Base-by-base conservation (phyloP, 1,139 yeast species). In the Debaryomyces sp. region DNA sequence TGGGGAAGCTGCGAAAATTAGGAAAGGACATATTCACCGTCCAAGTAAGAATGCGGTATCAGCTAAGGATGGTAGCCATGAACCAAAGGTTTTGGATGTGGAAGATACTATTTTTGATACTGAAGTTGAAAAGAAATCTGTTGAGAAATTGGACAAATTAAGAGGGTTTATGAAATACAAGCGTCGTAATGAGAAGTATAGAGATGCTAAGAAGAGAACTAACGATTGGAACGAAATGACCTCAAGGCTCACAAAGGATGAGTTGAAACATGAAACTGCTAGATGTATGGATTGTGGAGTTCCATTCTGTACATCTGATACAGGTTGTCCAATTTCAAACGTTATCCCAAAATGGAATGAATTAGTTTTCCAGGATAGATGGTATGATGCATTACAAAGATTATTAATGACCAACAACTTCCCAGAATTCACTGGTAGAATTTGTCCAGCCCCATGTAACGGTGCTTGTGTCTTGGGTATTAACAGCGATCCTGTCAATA, bases 241-340 rank as follows among this genome's bases (percentile, higher is more conserved):
- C 15, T 73, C 82, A 15, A 84, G 97, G 54, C 79, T 94, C 58
- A 77, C 91, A 53, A 87, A 88, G 70, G 92, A 88, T 48, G 98
- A 94, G 58, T 85, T 94, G 65, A 82, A 85, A 66, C 81, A 80
- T 64, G 98, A 94, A 75, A 89, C 98, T 50, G 97, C 98, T n/a
- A 84, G 99, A 71, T 94, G 99, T 81, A 94, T 94, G 97, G 99
- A 94, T 73, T 94, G 99, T 78, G 99, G 99, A 76, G 96, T 94
- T 61, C 99, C 99, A 52, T 94, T 92, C 82, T 94, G 99, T 78
- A 96, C 95, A 64, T 87, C 96, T 38, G 98, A 94, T 69, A 88
- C 96, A 44, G 99, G 99, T 54, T 94, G 99, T 75, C 99, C 99
- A 51, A 88, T 94, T 58, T 91, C 98, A 51, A 94, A 94, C 71